A percentile compares a stretch with the other conserved stretches of the same genome.
Conservation (phyloP, 331 rosid species). For the Quercus phellos region DNA sequence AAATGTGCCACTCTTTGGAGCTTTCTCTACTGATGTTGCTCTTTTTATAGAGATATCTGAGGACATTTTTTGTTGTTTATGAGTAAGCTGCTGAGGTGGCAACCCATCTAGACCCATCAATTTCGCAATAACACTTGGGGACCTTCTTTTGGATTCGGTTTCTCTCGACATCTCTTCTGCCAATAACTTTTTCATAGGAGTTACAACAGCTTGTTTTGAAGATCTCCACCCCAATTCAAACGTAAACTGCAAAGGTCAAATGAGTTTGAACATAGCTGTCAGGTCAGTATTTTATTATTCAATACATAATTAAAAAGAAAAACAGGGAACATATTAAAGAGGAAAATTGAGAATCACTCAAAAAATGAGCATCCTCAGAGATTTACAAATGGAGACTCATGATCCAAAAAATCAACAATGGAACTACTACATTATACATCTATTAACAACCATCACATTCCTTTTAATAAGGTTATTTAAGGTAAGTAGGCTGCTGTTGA, state of each 20-base stretch:
- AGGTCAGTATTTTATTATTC: background rate
- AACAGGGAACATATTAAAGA: background rate
- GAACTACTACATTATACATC: too few relatives aligned
- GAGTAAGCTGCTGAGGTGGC: constrained; percentile 58
- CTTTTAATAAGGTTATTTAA: too few relatives aligned
- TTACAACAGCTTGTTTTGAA: constrained; percentile 52
- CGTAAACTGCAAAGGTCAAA: constrained; percentile 44
- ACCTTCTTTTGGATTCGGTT: constrained; percentile 56
- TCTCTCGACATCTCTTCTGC: constrained; percentile 74
- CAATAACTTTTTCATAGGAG: constrained; percentile 77
- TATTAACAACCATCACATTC: too few relatives aligned
- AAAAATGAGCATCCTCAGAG: too few relatives aligned
- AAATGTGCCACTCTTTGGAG: constrained; percentile 28
- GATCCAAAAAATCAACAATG: too few relatives aligned
- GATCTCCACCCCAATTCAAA: constrained; percentile 59
- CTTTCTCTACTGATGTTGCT: constrained; percentile 36
- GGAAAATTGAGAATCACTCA: background rate
- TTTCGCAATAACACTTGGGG: constrained; percentile 73
- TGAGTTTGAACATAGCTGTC: constrained; percentile 4
- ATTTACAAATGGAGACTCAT: too few relatives aligned
- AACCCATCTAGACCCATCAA: constrained; percentile 98
- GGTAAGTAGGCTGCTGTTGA: too few relatives aligned
- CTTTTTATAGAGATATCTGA: constrained; percentile 30
- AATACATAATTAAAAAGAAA: background rate
- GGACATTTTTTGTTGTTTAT: constrained; percentile 41